These are phyloP conservation scores for Coleophoma cylindrospora DNA, from an alignment of 2,329 filamentous ascomycete genomes.

Conservation along the genomic window DNA sequence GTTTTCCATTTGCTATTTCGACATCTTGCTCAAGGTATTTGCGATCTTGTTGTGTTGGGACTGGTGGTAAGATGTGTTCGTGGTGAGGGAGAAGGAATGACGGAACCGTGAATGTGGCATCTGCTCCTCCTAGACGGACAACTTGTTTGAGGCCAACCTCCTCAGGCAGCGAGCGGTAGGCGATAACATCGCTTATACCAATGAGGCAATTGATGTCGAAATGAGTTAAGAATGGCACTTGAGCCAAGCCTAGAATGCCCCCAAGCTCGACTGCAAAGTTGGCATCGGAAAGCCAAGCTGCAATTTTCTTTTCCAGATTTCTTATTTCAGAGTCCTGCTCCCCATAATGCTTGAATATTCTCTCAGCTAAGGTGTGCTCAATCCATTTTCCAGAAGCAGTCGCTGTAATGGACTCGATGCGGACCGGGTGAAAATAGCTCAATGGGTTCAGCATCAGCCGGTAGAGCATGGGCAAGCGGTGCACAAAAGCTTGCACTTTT, in stretches of 20 bases:
- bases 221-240: conserved; percentile 41
- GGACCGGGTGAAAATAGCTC: conserved; percentile 46
- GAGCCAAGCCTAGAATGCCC: conserved; percentile 37
- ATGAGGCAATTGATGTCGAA: conserved; percentile 42
- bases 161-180: conserved; percentile 39
- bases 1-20: conserved; percentile 35
- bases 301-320: conserved; percentile 38
- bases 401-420: conserved; percentile 42
- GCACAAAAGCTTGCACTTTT: conserved; percentile 35
- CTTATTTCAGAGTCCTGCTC: conserved; percentile 37
- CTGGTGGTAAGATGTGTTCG: conserved; percentile 43
- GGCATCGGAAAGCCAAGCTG: conserved; percentile 43
- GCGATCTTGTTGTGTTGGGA: conserved; percentile 28
- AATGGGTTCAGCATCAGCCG: conserved; percentile 41
- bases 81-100: conserved; percentile 47
- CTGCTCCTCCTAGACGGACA: conserved; percentile 43
- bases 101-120: conserved; percentile 42
- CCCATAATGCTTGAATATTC: conserved; percentile 44
- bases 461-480: conserved; percentile 43
- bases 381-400: conserved; percentile 46
- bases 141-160: conserved; percentile 40
- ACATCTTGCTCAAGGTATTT: conserved; percentile 31
- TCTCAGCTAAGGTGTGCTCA: conserved; percentile 36
- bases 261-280: conserved; percentile 45
- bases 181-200: conserved; percentile 41